Base-by-base conservation (phyloP, 2,329 filamentous ascomycete genomes). In the Beauveria sp. region DNA sequence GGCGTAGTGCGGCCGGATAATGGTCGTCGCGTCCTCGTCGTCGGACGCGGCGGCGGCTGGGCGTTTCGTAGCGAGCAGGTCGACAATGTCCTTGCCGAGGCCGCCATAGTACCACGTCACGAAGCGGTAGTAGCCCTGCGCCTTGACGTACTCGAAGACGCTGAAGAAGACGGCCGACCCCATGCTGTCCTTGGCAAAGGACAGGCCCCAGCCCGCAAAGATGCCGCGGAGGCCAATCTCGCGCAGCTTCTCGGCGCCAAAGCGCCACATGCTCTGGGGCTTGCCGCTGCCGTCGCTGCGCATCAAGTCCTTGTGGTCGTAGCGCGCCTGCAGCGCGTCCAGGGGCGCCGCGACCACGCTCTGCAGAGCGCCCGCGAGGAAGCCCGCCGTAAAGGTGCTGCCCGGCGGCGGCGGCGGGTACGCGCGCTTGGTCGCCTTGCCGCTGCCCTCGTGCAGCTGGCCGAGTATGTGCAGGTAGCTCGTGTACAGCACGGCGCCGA, bases 131-230 rank as follows among this genome's bases (percentile, higher is more conserved):
- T 90, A 78, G 14, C 80, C 80, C 70, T 92, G 89, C 12, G 85
- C 87, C 71, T 92, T 92, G 69, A 91, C 77, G 53, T 85, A 89
- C 74, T 93, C 89, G 65, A 93, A 92, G 0, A 83, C 84, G 67
- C 83, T 84, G 73, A 93, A 93, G 79, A 91, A 91, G 20, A 89
- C 73, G 42, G 86, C 88, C 59, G 83, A 85, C 14, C 88, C 88
- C 6, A 89, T 72, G 31, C 85, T 84, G 68, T 91, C 88, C 67
- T 91, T 90, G 49, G 86, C 68, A 46, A 91, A 81, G 0, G 84
- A 87, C 2, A 93, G 73, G 0, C 83, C 79, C 83, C 86, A 92
- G 46, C 89, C 89, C 1, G 88, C 88, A 68, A 91, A 91, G 38
- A 91, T 83, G 24, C 89, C 89, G 7, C 87, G 82, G 5, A 84